A percentile compares a stretch with the other conserved stretches of the same genome.
These are phyloP conservation scores for Coemansia aciculifera DNA, from an alignment of 192 early-diverging fungal species.

Conservation along the genomic window DNA sequence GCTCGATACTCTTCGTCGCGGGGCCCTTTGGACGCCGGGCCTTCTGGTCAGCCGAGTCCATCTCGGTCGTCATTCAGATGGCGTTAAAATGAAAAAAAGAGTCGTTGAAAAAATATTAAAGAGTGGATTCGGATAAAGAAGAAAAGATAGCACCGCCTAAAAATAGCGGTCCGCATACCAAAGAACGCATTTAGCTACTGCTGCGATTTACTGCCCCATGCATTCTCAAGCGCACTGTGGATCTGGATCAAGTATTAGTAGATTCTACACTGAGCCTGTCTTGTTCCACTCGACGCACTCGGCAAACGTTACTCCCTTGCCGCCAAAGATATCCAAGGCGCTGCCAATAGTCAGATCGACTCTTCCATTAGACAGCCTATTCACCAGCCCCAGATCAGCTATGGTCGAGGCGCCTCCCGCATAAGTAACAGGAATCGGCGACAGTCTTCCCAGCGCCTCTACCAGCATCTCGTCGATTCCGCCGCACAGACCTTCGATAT, in stretches of 20 bases:
- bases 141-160: not conserved
- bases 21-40: conserved; percentile 37
- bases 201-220: not conserved
- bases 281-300: conserved; percentile 81
- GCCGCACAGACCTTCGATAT: conserved; percentile 94
- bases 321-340: conserved; percentile 98
- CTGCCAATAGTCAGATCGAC: conserved; percentile 96
- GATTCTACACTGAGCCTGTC: not conserved
- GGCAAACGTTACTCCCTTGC: conserved; percentile 72
- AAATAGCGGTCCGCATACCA: not conserved
- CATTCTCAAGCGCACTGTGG: not conserved
- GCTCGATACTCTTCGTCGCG: conserved; percentile 20
- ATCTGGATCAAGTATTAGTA: not conserved
- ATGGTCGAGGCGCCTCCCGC: conserved; percentile 77
- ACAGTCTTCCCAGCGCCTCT: conserved; percentile 75
- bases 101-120: not conserved
- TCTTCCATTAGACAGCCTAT: conserved; percentile 71
- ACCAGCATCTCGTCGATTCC: conserved; percentile 93
- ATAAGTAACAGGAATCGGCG: conserved; percentile 88
- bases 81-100: not conserved
- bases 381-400: conserved; percentile 76
- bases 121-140: not conserved
- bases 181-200: not conserved
- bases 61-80: conserved; percentile 6
- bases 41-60: conserved; percentile 5